Evolutionary conservation across 208 protist genomes (phyloP).

Genomic region (Angomonas ambiguus): DNA sequence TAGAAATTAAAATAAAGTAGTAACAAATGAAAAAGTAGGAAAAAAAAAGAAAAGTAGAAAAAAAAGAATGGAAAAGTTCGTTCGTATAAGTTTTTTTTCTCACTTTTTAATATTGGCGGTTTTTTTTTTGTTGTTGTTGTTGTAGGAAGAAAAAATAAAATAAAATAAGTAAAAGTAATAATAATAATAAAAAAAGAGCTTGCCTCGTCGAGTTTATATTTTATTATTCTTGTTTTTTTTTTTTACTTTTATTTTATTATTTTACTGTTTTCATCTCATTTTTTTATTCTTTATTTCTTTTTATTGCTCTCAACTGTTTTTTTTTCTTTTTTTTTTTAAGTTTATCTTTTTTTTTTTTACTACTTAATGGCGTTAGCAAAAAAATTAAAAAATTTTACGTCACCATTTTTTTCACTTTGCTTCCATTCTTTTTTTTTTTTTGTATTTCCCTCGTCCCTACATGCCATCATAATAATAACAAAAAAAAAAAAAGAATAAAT

Average conservation of each 20-base stretch:
- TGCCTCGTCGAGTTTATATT: conserved; percentile 8
- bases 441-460: conserved; percentile 1
- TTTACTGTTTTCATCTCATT: conserved; percentile 6
- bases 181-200: too few relatives aligned
- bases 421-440: neutral
- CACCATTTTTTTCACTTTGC: neutral
- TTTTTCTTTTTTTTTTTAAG: neutral
- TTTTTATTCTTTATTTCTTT: neutral
- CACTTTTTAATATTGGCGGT: neutral
- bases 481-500: neutral
- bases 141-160: neutral
- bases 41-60: neutral
- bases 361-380: neutral
- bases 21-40: neutral
- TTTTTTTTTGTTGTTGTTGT: conserved; percentile 11
- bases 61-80: neutral
- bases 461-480: conserved; percentile 4
- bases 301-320: neutral
- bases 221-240: conserved; percentile 11
- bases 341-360: neutral
- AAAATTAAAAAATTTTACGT: neutral
- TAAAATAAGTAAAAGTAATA: too few relatives aligned
- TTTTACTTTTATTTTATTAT: neutral
- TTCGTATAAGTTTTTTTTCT: conserved; percentile 4
- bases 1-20: neutral